phyloP scores from a whole-genome alignment of 495 filamentous ascomycete genomes.

The Recurvomyces mirabilis region DNA sequence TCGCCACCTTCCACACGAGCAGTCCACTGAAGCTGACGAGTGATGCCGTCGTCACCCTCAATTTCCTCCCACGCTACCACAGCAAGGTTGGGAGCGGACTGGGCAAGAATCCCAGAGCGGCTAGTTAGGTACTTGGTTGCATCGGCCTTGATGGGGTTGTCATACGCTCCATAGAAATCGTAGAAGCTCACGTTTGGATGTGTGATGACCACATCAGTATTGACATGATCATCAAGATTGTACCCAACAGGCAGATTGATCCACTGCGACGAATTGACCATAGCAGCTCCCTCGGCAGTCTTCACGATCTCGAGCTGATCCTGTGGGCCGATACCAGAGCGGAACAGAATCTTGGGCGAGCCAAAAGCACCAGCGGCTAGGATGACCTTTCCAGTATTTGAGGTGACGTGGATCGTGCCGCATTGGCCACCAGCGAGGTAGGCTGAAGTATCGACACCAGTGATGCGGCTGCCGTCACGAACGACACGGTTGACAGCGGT shows the following conservation, averaged over 20 bases:
- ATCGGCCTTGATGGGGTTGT: conserved; percentile 37
- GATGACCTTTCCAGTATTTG: conserved; percentile 50
- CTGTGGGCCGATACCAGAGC: conserved; percentile 29
- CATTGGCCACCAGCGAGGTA: conserved; percentile 43
- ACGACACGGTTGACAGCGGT: conserved; percentile 56
- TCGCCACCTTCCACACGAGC: conserved; percentile 47
- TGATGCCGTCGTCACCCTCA: conserved; percentile 49
- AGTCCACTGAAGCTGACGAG: conserved; percentile 56
- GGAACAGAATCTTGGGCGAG: conserved; percentile 56
- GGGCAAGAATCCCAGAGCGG: conserved; percentile 52
- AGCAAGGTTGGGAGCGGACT: conserved; percentile 58
- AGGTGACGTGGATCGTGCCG: conserved; percentile 50
- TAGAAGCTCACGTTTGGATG: conserved; percentile 51
- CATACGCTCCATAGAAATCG: conserved; percentile 53
- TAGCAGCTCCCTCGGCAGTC: conserved; percentile 24
- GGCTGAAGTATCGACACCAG: conserved; percentile 56
- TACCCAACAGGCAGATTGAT: conserved; percentile 64
- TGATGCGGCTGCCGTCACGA: conserved; percentile 48
- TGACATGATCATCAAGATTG: conserved; percentile 63
- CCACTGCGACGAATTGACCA: conserved; percentile 52
- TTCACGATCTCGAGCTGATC: conserved; percentile 29
- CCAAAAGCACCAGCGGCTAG: conserved; percentile 60
- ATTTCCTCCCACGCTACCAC: conserved; percentile 52
- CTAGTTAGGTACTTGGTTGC: conserved; percentile 37
- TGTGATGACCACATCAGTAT: conserved; percentile 55